Percentiles rank a stretch among this genome's conserved stretches.
Conservation (phyloP, 768 basidiomycete genomes). For the Hortiboletus campestris region DNA sequence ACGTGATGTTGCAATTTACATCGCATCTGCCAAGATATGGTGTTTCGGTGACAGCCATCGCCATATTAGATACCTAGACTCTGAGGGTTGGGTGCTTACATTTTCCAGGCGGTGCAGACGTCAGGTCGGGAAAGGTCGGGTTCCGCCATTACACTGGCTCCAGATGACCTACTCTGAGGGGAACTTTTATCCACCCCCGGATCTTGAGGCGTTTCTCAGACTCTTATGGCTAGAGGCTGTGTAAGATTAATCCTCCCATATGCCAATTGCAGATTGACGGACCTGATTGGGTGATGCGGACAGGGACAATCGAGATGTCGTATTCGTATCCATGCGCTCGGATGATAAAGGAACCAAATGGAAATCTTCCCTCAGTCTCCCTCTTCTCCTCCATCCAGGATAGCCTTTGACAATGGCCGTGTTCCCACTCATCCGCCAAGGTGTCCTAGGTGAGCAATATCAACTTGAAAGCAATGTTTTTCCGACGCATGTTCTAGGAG, state of each 20-base stretch:
- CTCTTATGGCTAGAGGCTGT: neutral
- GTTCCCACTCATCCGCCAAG: constrained; percentile 16
- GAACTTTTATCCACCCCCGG: neutral
- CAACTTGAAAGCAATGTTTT: neutral
- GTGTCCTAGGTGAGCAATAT: constrained; percentile 21
- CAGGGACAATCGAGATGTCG: neutral
- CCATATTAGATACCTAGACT: neutral
- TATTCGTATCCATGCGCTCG: neutral
- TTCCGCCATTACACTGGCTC: neutral
- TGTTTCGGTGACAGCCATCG: neutral
- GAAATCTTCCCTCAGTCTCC: neutral
- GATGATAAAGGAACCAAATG: constrained; percentile 12
- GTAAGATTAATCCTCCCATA: neutral
- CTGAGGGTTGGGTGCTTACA: neutral
- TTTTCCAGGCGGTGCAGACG: neutral
- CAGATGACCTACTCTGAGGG: neutral
- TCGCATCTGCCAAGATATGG: neutral
- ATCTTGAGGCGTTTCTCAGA: neutral
- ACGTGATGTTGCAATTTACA: neutral
- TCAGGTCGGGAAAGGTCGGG: neutral
- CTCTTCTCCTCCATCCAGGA: neutral
- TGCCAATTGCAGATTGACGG: neutral
- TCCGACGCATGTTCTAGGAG: constrained; percentile 12
- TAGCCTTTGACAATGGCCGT: constrained; percentile 9
- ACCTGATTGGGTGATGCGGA: neutral